Conservation (phyloP, 2,329 filamentous ascomycete species). For the Colletotrichum godetiae region DNA sequence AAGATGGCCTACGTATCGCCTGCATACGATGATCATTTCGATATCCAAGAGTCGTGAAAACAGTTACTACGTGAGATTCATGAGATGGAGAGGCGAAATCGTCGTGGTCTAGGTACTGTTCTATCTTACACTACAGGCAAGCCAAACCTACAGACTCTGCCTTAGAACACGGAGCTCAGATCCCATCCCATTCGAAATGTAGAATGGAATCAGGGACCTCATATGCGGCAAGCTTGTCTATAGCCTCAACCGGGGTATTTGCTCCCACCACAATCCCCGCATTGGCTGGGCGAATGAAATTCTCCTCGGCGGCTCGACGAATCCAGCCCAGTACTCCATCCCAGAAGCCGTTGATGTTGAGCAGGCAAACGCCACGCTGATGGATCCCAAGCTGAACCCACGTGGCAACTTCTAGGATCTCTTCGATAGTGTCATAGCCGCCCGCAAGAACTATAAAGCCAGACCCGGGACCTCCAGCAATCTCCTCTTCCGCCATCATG, state of each 20-base stretch:
- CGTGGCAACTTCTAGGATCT: conserved; percentile 89
- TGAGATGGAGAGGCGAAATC: no score
- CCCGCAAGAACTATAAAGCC: conserved; percentile 92
- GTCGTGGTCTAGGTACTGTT: no score
- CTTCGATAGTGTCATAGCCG: conserved; percentile 95
- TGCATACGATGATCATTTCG: no score
- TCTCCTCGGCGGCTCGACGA: conserved; percentile 76
- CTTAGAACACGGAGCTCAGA: no score
- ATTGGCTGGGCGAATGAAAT: conserved; percentile 80
- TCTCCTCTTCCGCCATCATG: conserved; percentile 90
- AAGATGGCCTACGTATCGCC: no score
- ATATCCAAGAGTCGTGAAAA: no score
- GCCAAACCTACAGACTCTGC: no score
- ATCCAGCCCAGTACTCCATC: conserved; percentile 89
- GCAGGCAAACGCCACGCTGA: conserved; percentile 78
- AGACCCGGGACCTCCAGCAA: conserved; percentile 81
- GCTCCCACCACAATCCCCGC: conserved; percentile 84
- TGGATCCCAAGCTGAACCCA: conserved; percentile 99
- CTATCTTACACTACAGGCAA: no score
- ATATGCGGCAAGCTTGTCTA: conserved; percentile 79
- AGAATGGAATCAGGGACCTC: conserved; percentile 79
- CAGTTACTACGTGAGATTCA: no score
- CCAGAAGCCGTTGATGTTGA: conserved; percentile 93
- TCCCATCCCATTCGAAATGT: conserved; percentile 77
- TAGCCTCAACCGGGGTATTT: conserved; percentile 76